These are phyloP conservation scores for Sphagnum tenellum DNA, from an alignment of 225 moss, liverwort and hornwort genomes.

Conservation along the genomic window DNA sequence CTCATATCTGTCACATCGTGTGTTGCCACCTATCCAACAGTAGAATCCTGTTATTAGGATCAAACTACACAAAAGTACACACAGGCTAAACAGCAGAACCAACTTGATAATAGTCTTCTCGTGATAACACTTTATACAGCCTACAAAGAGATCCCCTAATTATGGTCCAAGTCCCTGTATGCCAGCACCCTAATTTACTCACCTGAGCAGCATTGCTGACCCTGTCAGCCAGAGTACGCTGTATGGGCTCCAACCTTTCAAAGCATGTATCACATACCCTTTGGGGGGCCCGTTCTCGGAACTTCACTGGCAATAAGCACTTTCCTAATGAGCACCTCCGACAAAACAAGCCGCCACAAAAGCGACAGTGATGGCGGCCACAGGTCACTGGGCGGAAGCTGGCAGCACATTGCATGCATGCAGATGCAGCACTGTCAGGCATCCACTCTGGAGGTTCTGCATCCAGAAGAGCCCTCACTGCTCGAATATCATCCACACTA, in stretches of 20 bases:
- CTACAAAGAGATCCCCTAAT: neutral
- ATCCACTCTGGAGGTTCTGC: slow-evolving; percentile 96
- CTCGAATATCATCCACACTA: slow-evolving; percentile 66
- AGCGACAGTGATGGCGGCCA: slow-evolving; percentile 92
- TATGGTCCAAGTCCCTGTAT: neutral
- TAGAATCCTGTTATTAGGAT: neutral
- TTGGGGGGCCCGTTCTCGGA: slow-evolving; percentile 84
- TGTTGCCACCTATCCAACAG: slow-evolving; percentile 42
- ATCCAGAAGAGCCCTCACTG: slow-evolving; percentile 63
- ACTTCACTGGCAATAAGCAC: slow-evolving; percentile 87
- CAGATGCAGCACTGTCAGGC: slow-evolving; percentile 76
- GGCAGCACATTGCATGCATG: slow-evolving; percentile 84
- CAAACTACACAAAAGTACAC: too few relatives aligned
- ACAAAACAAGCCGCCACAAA: slow-evolving; percentile 89
- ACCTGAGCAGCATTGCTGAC: slow-evolving; percentile 94
- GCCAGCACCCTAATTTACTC: neutral
- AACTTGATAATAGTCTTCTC: neutral
- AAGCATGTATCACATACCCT: slow-evolving; percentile 87
- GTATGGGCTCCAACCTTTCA: slow-evolving; percentile 82
- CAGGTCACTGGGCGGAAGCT: slow-evolving; percentile 76
- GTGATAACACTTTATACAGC: neutral
- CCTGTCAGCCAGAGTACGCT: slow-evolving; percentile 78
- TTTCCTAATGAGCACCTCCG: slow-evolving; percentile 71
- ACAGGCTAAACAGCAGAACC: too few relatives aligned
- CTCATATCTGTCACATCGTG: slow-evolving; percentile 92